Evolutionary conservation across 768 basidiomycete species (phyloP).

Genomic region (Mycena albidolilacea): DNA sequence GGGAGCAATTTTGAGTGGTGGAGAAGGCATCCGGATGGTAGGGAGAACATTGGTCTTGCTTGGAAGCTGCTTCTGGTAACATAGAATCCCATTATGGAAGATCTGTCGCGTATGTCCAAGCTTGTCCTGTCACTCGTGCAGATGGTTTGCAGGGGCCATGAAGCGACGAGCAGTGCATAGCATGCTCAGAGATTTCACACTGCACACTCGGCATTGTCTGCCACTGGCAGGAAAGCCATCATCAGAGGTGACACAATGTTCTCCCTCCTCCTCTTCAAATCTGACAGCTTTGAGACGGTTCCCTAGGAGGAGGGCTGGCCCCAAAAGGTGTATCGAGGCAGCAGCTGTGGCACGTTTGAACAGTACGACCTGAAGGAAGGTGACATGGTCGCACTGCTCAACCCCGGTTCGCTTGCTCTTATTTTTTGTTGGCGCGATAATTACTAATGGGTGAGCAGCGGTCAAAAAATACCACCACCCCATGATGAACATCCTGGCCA

Average conservation of each 20-base stretch:
- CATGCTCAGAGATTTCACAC: too few species aligned
- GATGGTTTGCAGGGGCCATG: too few species aligned
- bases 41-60: too few species aligned
- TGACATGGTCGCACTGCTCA: constrained; percentile 90
- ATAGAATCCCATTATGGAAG: too few species aligned
- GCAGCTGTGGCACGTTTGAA: constrained; percentile 95
- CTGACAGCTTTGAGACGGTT: constrained; percentile 77
- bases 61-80: too few species aligned
- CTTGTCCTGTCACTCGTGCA: too few species aligned
- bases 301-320: constrained; percentile 65
- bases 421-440: neutral
- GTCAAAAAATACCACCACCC: constrained; percentile 79
- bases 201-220: constrained; percentile 66
- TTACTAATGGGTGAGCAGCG: constrained; percentile 49
- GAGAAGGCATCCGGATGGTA: too few species aligned
- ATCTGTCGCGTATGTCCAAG: too few species aligned
- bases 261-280: constrained; percentile 89
- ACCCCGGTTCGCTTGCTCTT: constrained; percentile 73
- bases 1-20: too few species aligned
- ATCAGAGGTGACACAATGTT: constrained; percentile 89
- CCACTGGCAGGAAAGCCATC: constrained; percentile 68
- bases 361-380: constrained; percentile 89
- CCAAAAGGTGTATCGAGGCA: constrained; percentile 85
- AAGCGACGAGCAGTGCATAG: too few species aligned
- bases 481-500: constrained; percentile 85